Percentiles rank a stretch among this genome's conserved stretches.
phyloP scores from a whole-genome alignment of 352 stramenopile genomes.

The Pythium periplocum region DNA sequence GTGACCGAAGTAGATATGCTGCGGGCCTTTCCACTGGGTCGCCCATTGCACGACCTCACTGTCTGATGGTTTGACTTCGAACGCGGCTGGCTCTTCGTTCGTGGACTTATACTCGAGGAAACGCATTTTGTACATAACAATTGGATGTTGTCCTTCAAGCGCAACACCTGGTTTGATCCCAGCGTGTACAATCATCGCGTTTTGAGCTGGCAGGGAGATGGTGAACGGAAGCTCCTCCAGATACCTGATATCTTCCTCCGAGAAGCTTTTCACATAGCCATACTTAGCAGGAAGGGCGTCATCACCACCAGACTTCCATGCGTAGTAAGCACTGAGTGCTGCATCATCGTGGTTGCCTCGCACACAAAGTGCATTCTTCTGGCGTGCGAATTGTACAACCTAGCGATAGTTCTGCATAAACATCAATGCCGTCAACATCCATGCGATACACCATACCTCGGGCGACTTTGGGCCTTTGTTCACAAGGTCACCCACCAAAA shows the following conservation, averaged over 20 bases:
- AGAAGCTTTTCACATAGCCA: conserved; percentile 56
- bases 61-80: too few species aligned
- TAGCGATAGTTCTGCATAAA: conserved; percentile 3
- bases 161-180: conserved; percentile 50
- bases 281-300: conserved; percentile 32
- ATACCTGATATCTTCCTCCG: conserved; percentile 52
- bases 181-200: conserved; percentile 69
- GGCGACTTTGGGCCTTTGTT: conserved; percentile 89
- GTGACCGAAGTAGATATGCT: conserved; percentile 90
- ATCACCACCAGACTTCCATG: conserved; percentile 21
- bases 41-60: conserved; percentile 56
- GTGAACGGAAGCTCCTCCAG: conserved; percentile 78
- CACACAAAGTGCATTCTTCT: conserved; percentile 48
- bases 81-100: too few species aligned
- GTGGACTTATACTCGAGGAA: conserved; percentile 19
- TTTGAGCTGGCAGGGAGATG: conserved; percentile 50
- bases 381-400: conserved; percentile 72
- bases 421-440: background rate
- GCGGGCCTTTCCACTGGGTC: conserved; percentile 68
- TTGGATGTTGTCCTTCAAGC: conserved; percentile 78
- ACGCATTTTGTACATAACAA: conserved; percentile 93
- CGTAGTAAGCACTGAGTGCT: conserved; percentile 52
- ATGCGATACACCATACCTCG: conserved; percentile 23
- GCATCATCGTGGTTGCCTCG: conserved; percentile 83
- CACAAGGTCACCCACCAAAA: conserved; percentile 90